Evolutionary conservation across 768 basidiomycete species (phyloP), one percentile per base, ranked within the genome.

Genomic region (Tricholoma matsutake): DNA sequence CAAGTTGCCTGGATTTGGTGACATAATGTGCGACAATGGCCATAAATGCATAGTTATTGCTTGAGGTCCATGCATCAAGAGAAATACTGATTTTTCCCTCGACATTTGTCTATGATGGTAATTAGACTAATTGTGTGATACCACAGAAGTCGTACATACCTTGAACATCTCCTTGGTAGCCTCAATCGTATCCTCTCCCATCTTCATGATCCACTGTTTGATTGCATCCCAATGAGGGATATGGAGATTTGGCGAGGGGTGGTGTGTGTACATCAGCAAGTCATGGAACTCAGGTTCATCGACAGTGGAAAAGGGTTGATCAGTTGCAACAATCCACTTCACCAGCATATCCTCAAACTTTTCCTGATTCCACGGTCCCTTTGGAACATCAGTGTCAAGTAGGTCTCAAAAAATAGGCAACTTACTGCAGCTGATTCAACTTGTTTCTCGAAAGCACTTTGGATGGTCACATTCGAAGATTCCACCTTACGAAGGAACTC

Each of bases 41-140:
- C 34, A 69, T 29, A 52, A 71, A 70, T 0, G 67, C 64, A 57
- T 61, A 55, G 16, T 58, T 32, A 34, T 72, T 72, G 29, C 58
- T 53, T 13, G 69, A 70, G 0, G 70, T 72, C 70, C 68, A 72
- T 8, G 69, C 69, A 56, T 72, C 70, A 25, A 70, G 65, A 1
- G 70, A 69, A 13, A 69, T 51, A n/a, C 62, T 6, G n/a, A n/a
- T n/a, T n/a, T n/a, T n/a, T n/a, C n/a, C n/a, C n/a, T n/a, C n/a
- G n/a, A n/a, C n/a, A n/a, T n/a, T n/a, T n/a, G n/a, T n/a, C n/a
- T n/a, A n/a, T n/a, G n/a, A n/a, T n/a, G n/a, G n/a, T n/a, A n/a
- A n/a, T n/a, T n/a, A n/a, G n/a, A n/a, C n/a, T n/a, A n/a, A n/a
- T n/a, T n/a, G n/a, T n/a, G n/a, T n/a, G 41, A 32, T 20, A n/a